Percentiles rank a stretch among this genome's conserved stretches.
Evolutionary conservation across 257 asterid genomes (phyloP).

Genomic region (Catharanthus roseus): DNA sequence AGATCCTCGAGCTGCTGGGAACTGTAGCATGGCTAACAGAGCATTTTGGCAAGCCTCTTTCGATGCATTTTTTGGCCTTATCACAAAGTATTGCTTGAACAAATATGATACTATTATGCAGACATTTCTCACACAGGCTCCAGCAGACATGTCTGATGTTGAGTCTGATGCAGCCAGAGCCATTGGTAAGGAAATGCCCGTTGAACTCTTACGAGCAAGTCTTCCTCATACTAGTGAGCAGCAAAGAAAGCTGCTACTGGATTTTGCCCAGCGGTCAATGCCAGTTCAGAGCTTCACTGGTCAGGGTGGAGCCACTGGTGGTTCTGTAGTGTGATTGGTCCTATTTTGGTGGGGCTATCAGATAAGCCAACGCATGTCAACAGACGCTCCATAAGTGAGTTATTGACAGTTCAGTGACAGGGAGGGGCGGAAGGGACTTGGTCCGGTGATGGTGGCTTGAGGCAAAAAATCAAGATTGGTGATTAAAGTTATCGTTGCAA

Average conservation of each 20-base stretch:
- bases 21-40: constrained; percentile 34
- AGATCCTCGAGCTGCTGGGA: constrained; percentile 31
- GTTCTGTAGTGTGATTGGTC: constrained; percentile 8
- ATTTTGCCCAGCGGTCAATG: constrained; percentile 39
- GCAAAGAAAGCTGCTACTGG: constrained; percentile 38
- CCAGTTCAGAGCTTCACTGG: constrained; percentile 29
- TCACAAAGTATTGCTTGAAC: constrained; percentile 35
- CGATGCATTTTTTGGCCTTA: constrained; percentile 38
- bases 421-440: neutral
- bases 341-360: neutral
- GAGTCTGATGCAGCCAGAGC: constrained; percentile 36
- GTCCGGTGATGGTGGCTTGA: neutral
- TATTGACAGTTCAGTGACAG: neutral
- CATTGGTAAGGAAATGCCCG: constrained; percentile 42
- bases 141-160: constrained; percentile 13
- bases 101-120: constrained; percentile 37
- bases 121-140: constrained; percentile 20
- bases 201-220: constrained; percentile 47
- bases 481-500: neutral
- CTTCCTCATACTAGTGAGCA: constrained; percentile 45
- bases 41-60: constrained; percentile 52
- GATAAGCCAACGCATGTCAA: neutral
- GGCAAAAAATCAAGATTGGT: neutral
- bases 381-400: neutral
- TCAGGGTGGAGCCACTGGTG: constrained; percentile 21